Evolutionary conservation across 441 rosid species (phyloP).

Genomic region (Macaranga tanarius): DNA sequence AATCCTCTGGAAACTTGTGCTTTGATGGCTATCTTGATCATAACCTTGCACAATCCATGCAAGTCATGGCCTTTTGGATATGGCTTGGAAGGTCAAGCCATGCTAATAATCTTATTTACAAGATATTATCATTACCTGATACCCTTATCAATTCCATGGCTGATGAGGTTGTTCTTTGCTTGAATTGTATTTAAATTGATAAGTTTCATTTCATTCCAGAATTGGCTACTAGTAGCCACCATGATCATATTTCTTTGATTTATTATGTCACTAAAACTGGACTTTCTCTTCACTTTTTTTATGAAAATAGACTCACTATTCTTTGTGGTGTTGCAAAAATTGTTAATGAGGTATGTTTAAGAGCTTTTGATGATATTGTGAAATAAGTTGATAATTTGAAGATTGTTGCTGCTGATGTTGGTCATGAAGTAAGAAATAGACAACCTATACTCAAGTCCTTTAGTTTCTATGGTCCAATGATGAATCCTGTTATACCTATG

Average conservation of each 20-base stretch:
- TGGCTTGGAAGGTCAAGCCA: slow-evolving; percentile 45
- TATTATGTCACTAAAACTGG: slow-evolving; percentile 26
- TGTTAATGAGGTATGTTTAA: slow-evolving; percentile 37
- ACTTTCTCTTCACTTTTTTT: slow-evolving; percentile 37
- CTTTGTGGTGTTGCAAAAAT: slow-evolving; percentile 30
- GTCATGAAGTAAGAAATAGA: background rate
- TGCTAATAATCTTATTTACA: slow-evolving; percentile 25
- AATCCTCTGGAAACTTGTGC: too few species aligned
- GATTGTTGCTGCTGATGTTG: background rate
- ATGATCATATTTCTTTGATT: slow-evolving; percentile 31
- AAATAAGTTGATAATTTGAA: slow-evolving; percentile 10
- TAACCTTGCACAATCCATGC: slow-evolving; percentile 44
- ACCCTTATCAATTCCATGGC: slow-evolving; percentile 37
- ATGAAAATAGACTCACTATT: slow-evolving; percentile 30
- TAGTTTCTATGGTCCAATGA: background rate
- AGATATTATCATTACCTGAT: slow-evolving; percentile 33
- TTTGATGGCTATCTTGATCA: slow-evolving; percentile 43
- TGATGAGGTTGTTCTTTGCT: slow-evolving; percentile 48
- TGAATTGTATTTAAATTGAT: slow-evolving; percentile 36
- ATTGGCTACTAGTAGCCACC: background rate
- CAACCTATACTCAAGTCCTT: background rate
- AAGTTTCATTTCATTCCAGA: background rate
- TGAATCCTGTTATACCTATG: slow-evolving; percentile 2
- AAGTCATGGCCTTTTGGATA: slow-evolving; percentile 53
- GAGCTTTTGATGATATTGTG: slow-evolving; percentile 52